These are phyloP conservation scores for Periconia digitata DNA, from an alignment of 2,329 filamentous ascomycete genomes.

Conservation along the genomic window DNA sequence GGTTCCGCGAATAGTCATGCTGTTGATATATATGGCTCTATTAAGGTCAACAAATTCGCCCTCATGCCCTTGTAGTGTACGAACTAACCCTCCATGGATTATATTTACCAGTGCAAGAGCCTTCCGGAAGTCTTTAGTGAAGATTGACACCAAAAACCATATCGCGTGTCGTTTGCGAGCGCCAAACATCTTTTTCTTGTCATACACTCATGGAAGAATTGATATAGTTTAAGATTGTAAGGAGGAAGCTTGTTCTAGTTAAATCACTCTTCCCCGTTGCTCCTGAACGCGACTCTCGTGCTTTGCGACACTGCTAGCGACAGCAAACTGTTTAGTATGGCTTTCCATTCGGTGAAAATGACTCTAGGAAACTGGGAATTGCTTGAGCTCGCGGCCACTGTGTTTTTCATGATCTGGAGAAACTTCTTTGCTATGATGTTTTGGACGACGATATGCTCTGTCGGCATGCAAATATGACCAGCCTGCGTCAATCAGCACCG, in stretches of 20 bases:
- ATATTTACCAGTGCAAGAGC: constrained; percentile 18
- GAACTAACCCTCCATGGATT: constrained; percentile 43
- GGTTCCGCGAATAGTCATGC: constrained; percentile 36
- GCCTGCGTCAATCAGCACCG: neutral
- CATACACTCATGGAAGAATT: constrained; percentile 70
- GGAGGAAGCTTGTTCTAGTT: neutral
- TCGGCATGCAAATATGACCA: constrained; percentile 82
- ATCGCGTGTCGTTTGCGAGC: constrained; percentile 76
- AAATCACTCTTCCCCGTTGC: constrained; percentile 41
- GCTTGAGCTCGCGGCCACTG: constrained; percentile 45
- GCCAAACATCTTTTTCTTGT: constrained; percentile 68
- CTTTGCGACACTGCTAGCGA: constrained; percentile 56
- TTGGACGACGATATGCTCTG: constrained; percentile 68
- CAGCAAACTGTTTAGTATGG: constrained; percentile 34
- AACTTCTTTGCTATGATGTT: constrained; percentile 54
- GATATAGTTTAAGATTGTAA: constrained; percentile 41
- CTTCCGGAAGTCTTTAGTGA: constrained; percentile 14
- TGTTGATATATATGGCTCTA: constrained; percentile 14
- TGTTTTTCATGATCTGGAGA: constrained; percentile 43
- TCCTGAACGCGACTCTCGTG: constrained; percentile 55
- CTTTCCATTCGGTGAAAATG: constrained; percentile 29
- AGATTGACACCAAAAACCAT: constrained; percentile 44
- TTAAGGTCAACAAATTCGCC: neutral
- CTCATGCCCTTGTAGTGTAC: neutral
- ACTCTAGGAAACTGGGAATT: neutral